These are phyloP conservation scores for Nectriaceae sp. DNA, from an alignment of 2,329 filamentous ascomycete species.

Conservation along the genomic window DNA sequence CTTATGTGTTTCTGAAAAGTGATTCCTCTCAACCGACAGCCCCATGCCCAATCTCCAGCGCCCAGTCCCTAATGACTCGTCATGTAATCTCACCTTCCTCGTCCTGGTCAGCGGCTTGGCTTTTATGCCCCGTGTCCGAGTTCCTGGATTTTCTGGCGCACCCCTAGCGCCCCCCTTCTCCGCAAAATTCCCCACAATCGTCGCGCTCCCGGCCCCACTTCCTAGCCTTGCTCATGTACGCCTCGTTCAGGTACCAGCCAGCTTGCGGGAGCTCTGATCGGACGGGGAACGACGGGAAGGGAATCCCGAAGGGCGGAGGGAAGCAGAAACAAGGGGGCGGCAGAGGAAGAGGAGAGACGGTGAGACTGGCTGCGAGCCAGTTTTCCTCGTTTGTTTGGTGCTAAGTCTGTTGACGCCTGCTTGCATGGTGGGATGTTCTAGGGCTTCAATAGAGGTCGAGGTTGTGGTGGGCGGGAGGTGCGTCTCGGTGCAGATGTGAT, in stretches of 20 bases:
- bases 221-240: neutral
- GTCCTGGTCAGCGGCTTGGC: neutral
- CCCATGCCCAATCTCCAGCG: no score
- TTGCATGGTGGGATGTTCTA: neutral
- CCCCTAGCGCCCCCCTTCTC: neutral
- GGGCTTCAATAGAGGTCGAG: no score
- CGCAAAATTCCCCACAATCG: neutral
- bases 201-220: no score
- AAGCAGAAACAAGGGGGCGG: neutral
- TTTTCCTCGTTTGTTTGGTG: neutral
- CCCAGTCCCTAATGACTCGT: no score
- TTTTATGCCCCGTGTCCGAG: neutral
- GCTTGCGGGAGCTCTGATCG: neutral
- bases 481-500: neutral
- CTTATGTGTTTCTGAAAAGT: no score
- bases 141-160: neutral
- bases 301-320: no score
- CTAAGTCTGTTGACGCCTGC: no score
- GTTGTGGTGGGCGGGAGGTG: no score
- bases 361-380: neutral
- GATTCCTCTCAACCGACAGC: no score
- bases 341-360: neutral
- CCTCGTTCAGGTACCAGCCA: neutral
- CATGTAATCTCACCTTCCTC: neutral
- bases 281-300: no score